Percentiles rank a stretch among this genome's conserved stretches.
Conservation (phyloP, 2,329 filamentous ascomycete genomes). For the Ophiognomonia clavigignenti-juglandacearum region DNA sequence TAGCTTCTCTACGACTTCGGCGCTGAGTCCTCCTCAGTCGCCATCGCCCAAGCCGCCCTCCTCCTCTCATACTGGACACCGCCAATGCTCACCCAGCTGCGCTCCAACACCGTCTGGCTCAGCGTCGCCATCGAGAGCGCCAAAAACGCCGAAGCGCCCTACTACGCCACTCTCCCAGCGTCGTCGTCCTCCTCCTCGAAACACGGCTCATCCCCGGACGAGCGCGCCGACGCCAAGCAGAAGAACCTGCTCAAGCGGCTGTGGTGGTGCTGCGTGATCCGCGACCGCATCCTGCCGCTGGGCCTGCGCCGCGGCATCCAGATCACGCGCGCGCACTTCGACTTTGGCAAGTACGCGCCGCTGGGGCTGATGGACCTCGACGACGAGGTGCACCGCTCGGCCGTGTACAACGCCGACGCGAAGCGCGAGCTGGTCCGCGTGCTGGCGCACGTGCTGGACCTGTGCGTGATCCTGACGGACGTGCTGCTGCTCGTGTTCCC, state of each 20-base stretch:
- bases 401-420: slow-evolving; percentile 40
- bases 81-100: slow-evolving; percentile 33
- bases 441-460: slow-evolving; percentile 39
- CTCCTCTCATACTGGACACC: slow-evolving; percentile 36
- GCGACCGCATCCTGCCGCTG: slow-evolving; percentile 42
- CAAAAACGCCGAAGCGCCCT: slow-evolving; percentile 37
- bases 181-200: slow-evolving; percentile 26
- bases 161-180: slow-evolving; percentile 26
- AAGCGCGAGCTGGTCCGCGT: slow-evolving; percentile 40
- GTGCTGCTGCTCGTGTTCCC: slow-evolving; percentile 41
- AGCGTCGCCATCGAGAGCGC: slow-evolving; percentile 44
- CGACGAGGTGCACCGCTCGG: slow-evolving; percentile 37
- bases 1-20: slow-evolving; percentile 37
- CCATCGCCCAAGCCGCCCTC: slow-evolving; percentile 32
- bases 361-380: slow-evolving; percentile 39
- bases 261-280: slow-evolving; percentile 49
- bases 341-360: slow-evolving; percentile 32
- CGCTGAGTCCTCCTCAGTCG: slow-evolving; percentile 32
- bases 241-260: slow-evolving; percentile 33
- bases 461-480: slow-evolving; percentile 42
- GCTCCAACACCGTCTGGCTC: slow-evolving; percentile 31
- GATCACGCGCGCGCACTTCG: slow-evolving; percentile 35
- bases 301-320: slow-evolving; percentile 42
- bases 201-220: too few species aligned
- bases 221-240: neutral